Base-by-base conservation (phyloP, 2,329 filamentous ascomycete species). In the Talaromyces verruculosus region DNA sequence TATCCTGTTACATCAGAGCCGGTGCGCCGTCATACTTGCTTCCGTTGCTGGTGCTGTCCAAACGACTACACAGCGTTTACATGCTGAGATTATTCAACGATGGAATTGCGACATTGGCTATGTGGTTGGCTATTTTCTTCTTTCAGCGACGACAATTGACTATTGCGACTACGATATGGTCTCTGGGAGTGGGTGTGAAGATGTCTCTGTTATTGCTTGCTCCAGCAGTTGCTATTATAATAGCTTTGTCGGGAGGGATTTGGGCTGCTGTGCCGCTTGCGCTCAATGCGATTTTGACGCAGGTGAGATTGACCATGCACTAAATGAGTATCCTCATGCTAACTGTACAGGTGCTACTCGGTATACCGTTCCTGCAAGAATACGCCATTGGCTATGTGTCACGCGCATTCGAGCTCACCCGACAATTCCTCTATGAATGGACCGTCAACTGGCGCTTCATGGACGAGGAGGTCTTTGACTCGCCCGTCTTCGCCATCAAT, bases 371-470 rank as follows among this genome's bases (percentile, higher is more conserved):
- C 79, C 76, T 83, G 10, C 73, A 80, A 61, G 81, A 81, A 47
- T 90, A 92, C 71, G 79, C 88, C 22, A 78, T 79, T 67, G 91
- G 89, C 33, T 99, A 99, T 76, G 75, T 96, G 19, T 85, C 87
- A 57, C 85, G 91, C 69, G 93, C 95, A 0, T 99, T 99, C 75
- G 93, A 99, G 80, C 85, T 99, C 66, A 93, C 91, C 57, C 86
- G 95, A 64, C 88, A 92, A 72, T 99, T 99, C 80, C 84, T 97
- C 72, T 98, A 94, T 83, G 93, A 94, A 79, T 99, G 95, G 95
- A 99, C 95, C 0, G 95, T 99, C 71, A 99, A 99, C 78, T 99
- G 95, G 95, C 88, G 93, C 63, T 98, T 98, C 76, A 80, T 97
- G n/a, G 89, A 91, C 17, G 93, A 97, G 78, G 86, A 91, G 6